phyloP scores from a whole-genome alignment of 2,329 filamentous ascomycete species.

The Bisporella sp. region DNA sequence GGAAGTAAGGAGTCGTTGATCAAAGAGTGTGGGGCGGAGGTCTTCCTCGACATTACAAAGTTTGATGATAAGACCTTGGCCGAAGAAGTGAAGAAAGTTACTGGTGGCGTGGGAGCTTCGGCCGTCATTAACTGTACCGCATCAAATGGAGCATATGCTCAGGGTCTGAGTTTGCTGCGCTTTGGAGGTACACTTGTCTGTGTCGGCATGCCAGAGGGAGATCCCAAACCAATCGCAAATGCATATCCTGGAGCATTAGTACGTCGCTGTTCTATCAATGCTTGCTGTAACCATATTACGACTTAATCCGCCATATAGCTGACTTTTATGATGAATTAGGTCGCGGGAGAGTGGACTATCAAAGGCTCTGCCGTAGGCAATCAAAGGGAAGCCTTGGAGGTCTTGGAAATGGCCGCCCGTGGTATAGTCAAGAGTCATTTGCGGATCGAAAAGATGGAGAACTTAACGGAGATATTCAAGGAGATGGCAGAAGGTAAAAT shows the following conservation, averaged over 20 bases:
- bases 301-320: neutral
- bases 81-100: conserved; percentile 48
- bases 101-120: conserved; percentile 51
- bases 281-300: conserved; percentile 2
- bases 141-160: conserved; percentile 42
- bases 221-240: conserved; percentile 25
- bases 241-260: neutral
- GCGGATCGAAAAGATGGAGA: conserved; percentile 39
- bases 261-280: neutral
- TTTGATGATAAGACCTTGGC: conserved; percentile 41
- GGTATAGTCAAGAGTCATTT: conserved; percentile 39
- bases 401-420: conserved; percentile 39
- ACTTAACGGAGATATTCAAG: conserved; percentile 37
- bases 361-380: conserved; percentile 44
- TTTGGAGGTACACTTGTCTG: conserved; percentile 44
- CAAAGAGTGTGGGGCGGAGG: conserved; percentile 54
- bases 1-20: conserved; percentile 52
- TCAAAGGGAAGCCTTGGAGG: conserved; percentile 41
- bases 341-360: conserved; percentile 37
- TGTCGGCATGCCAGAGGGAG: conserved; percentile 43
- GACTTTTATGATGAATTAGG: conserved; percentile 7
- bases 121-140: conserved; percentile 49
- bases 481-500: conserved; percentile 37
- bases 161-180: conserved; percentile 38
- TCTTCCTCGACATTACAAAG: conserved; percentile 56